A percentile compares a stretch with the other conserved stretches of the same genome.
Evolutionary conservation across 306 rosid genomes (phyloP).

Genomic region (Trifolium repens): DNA sequence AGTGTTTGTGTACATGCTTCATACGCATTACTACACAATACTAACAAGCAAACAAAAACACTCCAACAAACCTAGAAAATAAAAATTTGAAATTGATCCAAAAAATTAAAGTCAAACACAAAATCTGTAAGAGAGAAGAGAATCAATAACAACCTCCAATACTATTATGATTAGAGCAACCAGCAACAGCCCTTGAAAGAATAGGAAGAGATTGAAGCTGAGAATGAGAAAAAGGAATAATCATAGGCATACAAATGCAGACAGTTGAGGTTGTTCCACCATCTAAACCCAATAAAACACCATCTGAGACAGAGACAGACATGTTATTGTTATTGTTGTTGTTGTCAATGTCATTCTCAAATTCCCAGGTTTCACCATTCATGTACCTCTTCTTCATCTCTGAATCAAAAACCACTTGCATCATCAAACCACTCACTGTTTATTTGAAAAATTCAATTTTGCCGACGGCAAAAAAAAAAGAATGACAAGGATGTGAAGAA

Average conservation of each 20-base stretch:
- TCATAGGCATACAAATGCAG: constrained; percentile 78
- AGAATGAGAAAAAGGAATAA: constrained; percentile 52
- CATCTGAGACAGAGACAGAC: constrained; percentile 40
- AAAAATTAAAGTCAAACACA: constrained; percentile 13
- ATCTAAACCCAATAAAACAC: constrained; percentile 76
- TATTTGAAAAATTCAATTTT: constrained; percentile 22
- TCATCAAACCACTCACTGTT: constrained; percentile 37
- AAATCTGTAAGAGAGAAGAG: not conserved
- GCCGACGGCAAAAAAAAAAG: constrained; percentile 12
- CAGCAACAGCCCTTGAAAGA: constrained; percentile 82
- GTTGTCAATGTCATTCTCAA: constrained; percentile 60
- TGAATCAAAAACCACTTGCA: constrained; percentile 32
- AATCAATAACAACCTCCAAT: constrained; percentile 66
- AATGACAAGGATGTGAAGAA: constrained; percentile 39
- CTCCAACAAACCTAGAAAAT: not conserved
- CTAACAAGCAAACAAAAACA: constrained; percentile 21
- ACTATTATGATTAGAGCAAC: constrained; percentile 95
- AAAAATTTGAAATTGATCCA: constrained; percentile 21
- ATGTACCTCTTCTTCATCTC: constrained; percentile 66
- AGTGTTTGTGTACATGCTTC: too few relatives aligned
- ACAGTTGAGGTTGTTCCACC: constrained; percentile 92
- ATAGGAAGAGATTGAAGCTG: constrained; percentile 67
- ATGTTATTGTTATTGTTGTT: not conserved
- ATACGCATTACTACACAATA: too few relatives aligned
- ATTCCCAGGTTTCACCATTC: constrained; percentile 84